phyloP scores from a whole-genome alignment of 2,329 filamentous ascomycete species.

The Colletotrichum horii region DNA sequence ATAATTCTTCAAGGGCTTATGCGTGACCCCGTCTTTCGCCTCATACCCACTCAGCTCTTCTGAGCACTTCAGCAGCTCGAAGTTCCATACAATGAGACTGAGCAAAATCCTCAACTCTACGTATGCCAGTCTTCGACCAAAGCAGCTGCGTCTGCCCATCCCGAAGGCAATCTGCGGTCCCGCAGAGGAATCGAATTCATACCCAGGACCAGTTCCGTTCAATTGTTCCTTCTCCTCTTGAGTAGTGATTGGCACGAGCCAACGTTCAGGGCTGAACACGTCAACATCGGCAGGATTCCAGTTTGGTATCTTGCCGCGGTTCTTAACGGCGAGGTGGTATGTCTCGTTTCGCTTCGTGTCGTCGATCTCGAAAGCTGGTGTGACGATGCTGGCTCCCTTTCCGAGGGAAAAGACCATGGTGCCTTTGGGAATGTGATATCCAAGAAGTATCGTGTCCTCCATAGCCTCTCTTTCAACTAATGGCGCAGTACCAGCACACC shows the following conservation, averaged over 20 bases:
- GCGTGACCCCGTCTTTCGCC: not conserved
- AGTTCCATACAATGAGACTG: slow-evolving; percentile 42
- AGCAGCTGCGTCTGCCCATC: slow-evolving; percentile 40
- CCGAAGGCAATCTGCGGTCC: slow-evolving; percentile 41
- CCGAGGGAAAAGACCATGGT: slow-evolving; percentile 31
- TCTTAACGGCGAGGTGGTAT: slow-evolving; percentile 20
- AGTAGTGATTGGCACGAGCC: not conserved
- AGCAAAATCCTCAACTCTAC: slow-evolving; percentile 38
- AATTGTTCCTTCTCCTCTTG: not conserved
- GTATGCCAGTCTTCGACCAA: slow-evolving; percentile 39
- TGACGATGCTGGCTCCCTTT: slow-evolving; percentile 29
- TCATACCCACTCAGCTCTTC: not conserved
- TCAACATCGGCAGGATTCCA: not conserved
- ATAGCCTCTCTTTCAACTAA: slow-evolving; percentile 27
- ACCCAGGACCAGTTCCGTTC: slow-evolving; percentile 18
- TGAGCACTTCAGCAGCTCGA: slow-evolving; percentile 22
- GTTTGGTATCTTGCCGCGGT: slow-evolving; percentile 1
- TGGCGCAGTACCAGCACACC: slow-evolving; percentile 26
- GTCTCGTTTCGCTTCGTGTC: slow-evolving; percentile 29
- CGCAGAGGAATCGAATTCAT: slow-evolving; percentile 34
- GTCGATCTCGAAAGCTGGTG: slow-evolving; percentile 28
- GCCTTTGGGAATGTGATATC: slow-evolving; percentile 28
- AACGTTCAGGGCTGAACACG: not conserved
- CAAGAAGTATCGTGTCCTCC: slow-evolving; percentile 29
- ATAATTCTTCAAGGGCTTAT: not conserved